Evolutionary conservation across 108 stramenopile genomes (phyloP), one percentile per base, ranked within the genome.

Genomic region (Pseudonitzschia delicatissima): DNA sequence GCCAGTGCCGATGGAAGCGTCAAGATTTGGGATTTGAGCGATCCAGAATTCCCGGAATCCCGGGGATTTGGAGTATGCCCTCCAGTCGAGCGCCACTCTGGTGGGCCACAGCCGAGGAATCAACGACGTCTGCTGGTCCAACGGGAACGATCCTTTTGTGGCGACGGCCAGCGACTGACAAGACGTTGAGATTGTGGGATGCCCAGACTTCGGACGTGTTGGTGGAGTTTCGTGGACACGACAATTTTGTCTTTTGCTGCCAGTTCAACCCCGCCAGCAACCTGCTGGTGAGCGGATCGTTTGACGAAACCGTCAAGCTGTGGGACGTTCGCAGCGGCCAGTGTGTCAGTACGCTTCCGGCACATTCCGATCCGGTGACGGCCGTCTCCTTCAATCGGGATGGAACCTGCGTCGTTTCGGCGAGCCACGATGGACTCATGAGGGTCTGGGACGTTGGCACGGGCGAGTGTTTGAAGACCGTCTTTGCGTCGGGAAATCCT

Each of bases 291-390:
- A 72, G 78, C 21, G 98, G 98, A 2, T 81, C 81, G 35, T 96
- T 91, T 67, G 96, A 98, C 65, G 95, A 96, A 66, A 97, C 91
- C 3, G 96, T 98, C 28, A 93, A 96, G 62, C 52, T 98, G 7
- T 98, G 96, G 96, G 98, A 98, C 71, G 78, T 96, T 4, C 85
- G 97, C 1, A 82, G 80, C 27, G 96, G 96, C 2, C 91, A 92
- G 20, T 95, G 93, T 68, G 85, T 98, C 0, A 76, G 79, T 36
- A 96, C 96, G 17, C 68, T 98, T 42, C 92, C 95, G 11, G 95
- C 96, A 0, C 98, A 98, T 76, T 88, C 90, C 23, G 96, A 98
- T 78, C 98, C 98, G 17, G 96, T 98, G 11, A 96, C 96, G 3
- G 82, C 85, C 0, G 96, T 96, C 11, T 78, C 79, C 65, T 96